phyloP scores from a whole-genome alignment of 768 basidiomycete genomes.

The Galerina marginata region DNA sequence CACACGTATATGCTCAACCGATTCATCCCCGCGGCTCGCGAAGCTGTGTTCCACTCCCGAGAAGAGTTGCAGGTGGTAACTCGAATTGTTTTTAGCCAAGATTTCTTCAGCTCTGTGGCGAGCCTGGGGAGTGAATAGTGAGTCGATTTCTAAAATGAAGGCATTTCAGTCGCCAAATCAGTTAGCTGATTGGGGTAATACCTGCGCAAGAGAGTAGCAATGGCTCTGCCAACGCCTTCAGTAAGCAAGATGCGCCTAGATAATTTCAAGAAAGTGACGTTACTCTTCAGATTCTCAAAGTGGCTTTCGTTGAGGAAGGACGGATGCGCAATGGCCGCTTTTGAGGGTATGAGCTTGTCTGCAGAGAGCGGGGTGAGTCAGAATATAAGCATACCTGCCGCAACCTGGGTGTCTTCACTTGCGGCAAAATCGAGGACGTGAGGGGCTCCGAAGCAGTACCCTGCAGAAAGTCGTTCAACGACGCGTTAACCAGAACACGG shows the following conservation, averaged over 20 bases:
- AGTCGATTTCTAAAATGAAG: conserved; percentile 50
- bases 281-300: conserved; percentile 53
- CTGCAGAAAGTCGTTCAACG: conserved; percentile 34
- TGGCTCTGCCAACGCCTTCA: conserved; percentile 43
- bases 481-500: neutral
- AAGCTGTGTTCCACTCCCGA: conserved; percentile 56
- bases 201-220: conserved; percentile 62
- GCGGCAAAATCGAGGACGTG: conserved; percentile 52
- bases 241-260: neutral
- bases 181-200: neutral
- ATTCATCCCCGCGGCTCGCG: conserved; percentile 50
- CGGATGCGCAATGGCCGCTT: conserved; percentile 65
- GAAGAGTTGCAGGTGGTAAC: conserved; percentile 64
- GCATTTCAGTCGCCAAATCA: neutral
- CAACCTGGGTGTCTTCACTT: conserved; percentile 42
- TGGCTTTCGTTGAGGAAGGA: conserved; percentile 51
- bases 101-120: conserved; percentile 64
- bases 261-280: conserved; percentile 17
- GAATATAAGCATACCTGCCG: conserved; percentile 43
- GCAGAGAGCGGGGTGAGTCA: neutral
- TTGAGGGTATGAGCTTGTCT: neutral
- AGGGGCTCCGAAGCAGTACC: conserved; percentile 65
- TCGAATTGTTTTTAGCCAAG: conserved; percentile 51
- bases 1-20: conserved; percentile 45
- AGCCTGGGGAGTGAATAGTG: conserved; percentile 54